Conservation (phyloP, 2,329 filamentous ascomycete genomes). For the Stenocarpella maydis region DNA sequence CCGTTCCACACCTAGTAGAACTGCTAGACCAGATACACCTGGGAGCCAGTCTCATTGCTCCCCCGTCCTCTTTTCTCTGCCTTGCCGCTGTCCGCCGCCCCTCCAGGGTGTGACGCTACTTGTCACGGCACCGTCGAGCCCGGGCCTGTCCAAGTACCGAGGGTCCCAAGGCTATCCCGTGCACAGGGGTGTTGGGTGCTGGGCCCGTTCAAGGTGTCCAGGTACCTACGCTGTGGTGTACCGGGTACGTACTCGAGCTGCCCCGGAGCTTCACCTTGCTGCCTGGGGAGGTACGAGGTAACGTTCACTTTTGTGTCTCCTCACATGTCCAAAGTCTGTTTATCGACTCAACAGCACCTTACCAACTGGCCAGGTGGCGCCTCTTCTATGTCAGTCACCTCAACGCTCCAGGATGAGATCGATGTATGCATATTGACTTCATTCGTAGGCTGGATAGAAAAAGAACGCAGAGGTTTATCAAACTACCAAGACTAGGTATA, state of each 20-base stretch:
- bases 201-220: neutral
- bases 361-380: neutral
- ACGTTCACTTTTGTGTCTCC: slow-evolving; percentile 2
- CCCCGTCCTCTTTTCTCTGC: neutral
- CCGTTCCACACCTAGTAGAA: neutral
- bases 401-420: too few species aligned
- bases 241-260: neutral
- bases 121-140: slow-evolving; percentile 9
- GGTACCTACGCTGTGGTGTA: slow-evolving; percentile 14
- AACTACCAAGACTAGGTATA: too few species aligned
- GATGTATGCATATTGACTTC: too few species aligned
- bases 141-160: slow-evolving; percentile 9
- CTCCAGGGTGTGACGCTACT: slow-evolving; percentile 21
- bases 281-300: neutral
- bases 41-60: neutral
- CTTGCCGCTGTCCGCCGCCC: slow-evolving; percentile 25
- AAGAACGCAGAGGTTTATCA: too few species aligned
- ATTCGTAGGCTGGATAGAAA: too few species aligned
- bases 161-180: neutral
- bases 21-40: neutral
- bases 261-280: neutral
- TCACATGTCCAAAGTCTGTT: too few species aligned
- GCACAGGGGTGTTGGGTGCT: neutral
- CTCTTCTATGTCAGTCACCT: too few species aligned
- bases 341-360: neutral